Percentiles rank a stretch among this genome's conserved stretches.
These are phyloP conservation scores for Hypoxylon cercidicola DNA, from an alignment of 495 filamentous ascomycete genomes.

Conservation along the genomic window DNA sequence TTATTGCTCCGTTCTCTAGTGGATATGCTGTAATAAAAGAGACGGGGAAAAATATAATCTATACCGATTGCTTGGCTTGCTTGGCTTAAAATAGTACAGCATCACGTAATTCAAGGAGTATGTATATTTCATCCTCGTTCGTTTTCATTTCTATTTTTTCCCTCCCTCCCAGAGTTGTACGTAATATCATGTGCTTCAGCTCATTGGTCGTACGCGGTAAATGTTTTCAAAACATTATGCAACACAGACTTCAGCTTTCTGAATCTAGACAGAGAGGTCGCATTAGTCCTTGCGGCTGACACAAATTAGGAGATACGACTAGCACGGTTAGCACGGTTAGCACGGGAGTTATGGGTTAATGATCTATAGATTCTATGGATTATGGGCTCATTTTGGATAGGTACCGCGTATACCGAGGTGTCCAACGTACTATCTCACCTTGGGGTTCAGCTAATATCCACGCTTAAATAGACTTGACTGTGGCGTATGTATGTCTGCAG, in stretches of 20 bases:
- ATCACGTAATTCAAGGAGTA: conserved; percentile 13
- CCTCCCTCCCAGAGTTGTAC: background rate
- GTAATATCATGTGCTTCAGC: background rate
- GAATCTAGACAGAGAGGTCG: conserved; percentile 23
- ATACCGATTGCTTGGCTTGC: conserved; percentile 12
- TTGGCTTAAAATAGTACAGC: conserved; percentile 15
- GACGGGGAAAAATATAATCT: conserved; percentile 6
- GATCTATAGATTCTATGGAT: background rate
- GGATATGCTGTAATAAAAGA: conserved; percentile 37
- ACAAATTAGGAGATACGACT: conserved; percentile 28
- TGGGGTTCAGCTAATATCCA: conserved; percentile 16
- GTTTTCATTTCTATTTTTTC: no score
- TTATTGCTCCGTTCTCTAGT: conserved; percentile 32
- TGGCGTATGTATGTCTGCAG: conserved; percentile 18
- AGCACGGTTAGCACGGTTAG: conserved; percentile 8
- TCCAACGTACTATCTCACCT: conserved; percentile 2
- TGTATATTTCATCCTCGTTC: conserved; percentile 3
- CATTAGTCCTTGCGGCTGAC: conserved; percentile 37
- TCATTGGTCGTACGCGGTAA: conserved; percentile 6
- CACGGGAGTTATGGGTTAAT: no score
- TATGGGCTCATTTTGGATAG: conserved; percentile 9
- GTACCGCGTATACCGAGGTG: no score
- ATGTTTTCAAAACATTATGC: conserved; percentile 12
- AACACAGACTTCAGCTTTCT: conserved; percentile 26
- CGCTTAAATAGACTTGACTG: conserved; percentile 12